phyloP scores from a whole-genome alignment of 768 basidiomycete species.

The Leccinum disarticulatum region DNA sequence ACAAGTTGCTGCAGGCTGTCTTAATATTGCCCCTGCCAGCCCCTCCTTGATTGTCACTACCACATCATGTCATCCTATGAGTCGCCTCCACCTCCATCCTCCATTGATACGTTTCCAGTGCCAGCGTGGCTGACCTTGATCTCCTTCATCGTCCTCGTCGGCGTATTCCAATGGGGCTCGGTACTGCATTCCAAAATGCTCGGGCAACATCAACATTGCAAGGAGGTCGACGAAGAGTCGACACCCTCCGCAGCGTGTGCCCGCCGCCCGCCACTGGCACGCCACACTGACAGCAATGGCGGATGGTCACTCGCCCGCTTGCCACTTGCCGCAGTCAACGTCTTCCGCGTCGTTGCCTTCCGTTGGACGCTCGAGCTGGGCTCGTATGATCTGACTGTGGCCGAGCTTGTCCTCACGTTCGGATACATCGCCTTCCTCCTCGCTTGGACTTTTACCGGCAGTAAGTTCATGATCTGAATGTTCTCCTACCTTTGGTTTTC shows the following conservation, averaged over 20 bases:
- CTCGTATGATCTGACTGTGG: slow-evolving; percentile 36
- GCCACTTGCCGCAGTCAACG: slow-evolving; percentile 39
- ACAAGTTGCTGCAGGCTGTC: neutral
- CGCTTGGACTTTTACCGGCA: slow-evolving; percentile 43
- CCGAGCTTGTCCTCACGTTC: slow-evolving; percentile 47
- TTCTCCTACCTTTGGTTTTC: neutral
- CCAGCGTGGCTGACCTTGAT: slow-evolving; percentile 20
- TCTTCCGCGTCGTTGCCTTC: slow-evolving; percentile 50
- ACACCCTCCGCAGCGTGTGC: neutral
- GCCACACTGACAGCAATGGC: slow-evolving; percentile 17
- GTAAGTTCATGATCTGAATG: slow-evolving; percentile 34
- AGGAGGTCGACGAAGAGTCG: neutral
- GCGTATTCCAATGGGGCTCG: slow-evolving; percentile 29
- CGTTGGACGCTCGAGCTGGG: slow-evolving; percentile 49
- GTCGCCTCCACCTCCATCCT: neutral
- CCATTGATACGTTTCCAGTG: slow-evolving; percentile 1
- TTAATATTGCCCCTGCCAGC: neutral
- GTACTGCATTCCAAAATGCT: slow-evolving; percentile 22
- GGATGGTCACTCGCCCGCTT: slow-evolving; percentile 40
- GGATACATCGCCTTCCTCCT: slow-evolving; percentile 47
- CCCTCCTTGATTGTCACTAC: neutral
- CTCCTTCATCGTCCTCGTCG: slow-evolving; percentile 17
- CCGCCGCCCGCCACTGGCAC: neutral
- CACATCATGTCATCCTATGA: slow-evolving; percentile 1
- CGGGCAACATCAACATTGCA: neutral